Evolutionary conservation across 179 eudicot species (phyloP), one percentile per base, ranked within the genome.

Genomic region (Pouteria campechiana): DNA sequence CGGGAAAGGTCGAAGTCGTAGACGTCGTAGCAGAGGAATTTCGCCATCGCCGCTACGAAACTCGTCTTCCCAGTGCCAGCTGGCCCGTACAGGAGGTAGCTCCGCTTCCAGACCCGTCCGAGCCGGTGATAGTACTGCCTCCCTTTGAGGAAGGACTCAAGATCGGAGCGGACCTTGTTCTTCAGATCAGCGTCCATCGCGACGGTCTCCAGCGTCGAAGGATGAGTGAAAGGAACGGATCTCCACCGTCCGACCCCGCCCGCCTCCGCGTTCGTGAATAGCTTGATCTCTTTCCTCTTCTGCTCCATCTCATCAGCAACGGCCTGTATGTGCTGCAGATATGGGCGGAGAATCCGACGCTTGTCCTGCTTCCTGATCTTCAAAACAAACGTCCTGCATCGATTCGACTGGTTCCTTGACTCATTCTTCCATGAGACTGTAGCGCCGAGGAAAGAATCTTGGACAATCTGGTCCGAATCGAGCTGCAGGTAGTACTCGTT

Each of bases 41-140:
- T 86, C 1, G 95, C 86, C 75, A 85, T 78, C 3, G 80, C 90
- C 17, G 97, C 79, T 15, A 79, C 73, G 52, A 89, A 89, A 37
- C 86, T 89, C 2, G 95, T 81, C 50, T 89, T 89, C 1, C 97
- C 97, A 3, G 97, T 89, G 0, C 95, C 95, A 2, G 93, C 74
- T 0, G 93, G 74, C 0, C 97, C 97, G 67, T 81, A 79, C 0
- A 89, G 39, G 2, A 89, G 55, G 38, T 85, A 89, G 34, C 93
- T 89, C 48, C 95, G 52, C 35, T 83, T 69, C 97, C 97, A 89
- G 2, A 76, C 83, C 7, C 95, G 81, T n/a, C 97, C 97, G n/a
- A 81, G 36, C 0, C 95, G 86, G 46, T 74, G 67, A 43, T 89
- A 89, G 36, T 81, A 81, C 41, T 68, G 78, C 25, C 65, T 76